Conservation (phyloP, 2,329 filamentous ascomycete genomes). For the Elsinoe fawcettii region DNA sequence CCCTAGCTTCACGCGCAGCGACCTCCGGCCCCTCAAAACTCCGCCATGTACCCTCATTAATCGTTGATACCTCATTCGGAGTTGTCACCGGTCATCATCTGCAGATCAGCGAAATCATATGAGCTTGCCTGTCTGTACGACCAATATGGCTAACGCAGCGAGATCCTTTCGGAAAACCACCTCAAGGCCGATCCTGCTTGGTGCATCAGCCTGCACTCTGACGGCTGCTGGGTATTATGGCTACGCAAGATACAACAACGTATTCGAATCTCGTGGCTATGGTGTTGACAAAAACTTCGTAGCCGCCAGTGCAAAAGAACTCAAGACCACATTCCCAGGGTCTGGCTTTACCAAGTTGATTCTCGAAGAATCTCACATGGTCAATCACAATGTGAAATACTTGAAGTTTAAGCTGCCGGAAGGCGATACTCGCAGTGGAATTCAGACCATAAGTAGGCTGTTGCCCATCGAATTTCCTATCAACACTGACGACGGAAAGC, state of each 20-base stretch:
- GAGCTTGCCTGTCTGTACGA: background rate
- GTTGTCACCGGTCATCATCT: background rate
- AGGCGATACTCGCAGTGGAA: conserved; percentile 40
- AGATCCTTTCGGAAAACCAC: background rate
- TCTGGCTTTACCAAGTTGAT: conserved; percentile 40
- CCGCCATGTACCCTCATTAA: too few species aligned
- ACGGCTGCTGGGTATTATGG: background rate
- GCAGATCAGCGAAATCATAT: background rate
- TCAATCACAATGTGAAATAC: conserved; percentile 54
- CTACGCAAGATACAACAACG: background rate
- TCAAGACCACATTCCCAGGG: conserved; percentile 16
- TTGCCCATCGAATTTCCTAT: background rate
- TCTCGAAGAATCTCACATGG: conserved; percentile 44
- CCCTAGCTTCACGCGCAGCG: too few species aligned
- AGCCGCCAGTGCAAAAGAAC: background rate
- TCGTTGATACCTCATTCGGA: background rate
- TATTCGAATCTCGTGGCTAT: background rate
- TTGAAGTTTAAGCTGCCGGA: conserved; percentile 50
- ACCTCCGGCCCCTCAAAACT: too few species aligned
- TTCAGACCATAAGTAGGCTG: conserved; percentile 25
- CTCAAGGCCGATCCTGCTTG: background rate
- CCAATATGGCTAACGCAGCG: background rate
- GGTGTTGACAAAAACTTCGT: background rate
- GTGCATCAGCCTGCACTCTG: background rate
- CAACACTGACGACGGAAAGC: conserved; percentile 26